Evolutionary conservation across 495 filamentous ascomycete genomes (phyloP).

Genomic region (Lindgomyces ingoldianus): DNA sequence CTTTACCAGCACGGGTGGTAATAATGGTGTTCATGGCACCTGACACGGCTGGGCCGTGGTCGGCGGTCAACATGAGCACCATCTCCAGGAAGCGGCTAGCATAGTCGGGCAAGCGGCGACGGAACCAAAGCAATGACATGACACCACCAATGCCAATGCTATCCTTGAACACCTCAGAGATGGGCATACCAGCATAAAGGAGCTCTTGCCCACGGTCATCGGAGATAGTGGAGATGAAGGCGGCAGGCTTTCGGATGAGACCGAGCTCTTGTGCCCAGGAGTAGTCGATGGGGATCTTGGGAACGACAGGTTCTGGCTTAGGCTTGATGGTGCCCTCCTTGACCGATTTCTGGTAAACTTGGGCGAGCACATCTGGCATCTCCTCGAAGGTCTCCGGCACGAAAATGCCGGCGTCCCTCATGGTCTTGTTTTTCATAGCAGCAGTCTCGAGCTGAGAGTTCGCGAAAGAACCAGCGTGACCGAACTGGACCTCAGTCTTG

Average conservation of each 20-base stretch:
- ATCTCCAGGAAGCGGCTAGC: conserved; percentile 99
- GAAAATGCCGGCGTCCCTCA: conserved; percentile 90
- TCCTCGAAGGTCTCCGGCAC: conserved; percentile 98
- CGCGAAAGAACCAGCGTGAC: conserved; percentile 96
- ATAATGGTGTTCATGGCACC: conserved; percentile 99
- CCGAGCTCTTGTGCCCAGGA: conserved; percentile 99
- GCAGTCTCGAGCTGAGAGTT: conserved; percentile 99
- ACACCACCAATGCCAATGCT: conserved; percentile 99
- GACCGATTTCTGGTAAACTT: conserved; percentile 84
- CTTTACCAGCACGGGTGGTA: conserved; percentile 97
- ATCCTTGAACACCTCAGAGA: conserved; percentile 98
- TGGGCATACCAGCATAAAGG: conserved; percentile 97
- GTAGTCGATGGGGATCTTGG: conserved; percentile 99
- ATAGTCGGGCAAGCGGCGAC: conserved; percentile 91
- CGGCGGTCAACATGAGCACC: conserved; percentile 99
- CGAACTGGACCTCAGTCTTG: conserved; percentile 99
- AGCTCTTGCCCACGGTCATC: conserved; percentile 99
- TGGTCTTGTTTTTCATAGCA: conserved; percentile 90
- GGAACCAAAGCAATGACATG: conserved; percentile 99
- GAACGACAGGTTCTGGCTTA: conserved; percentile 82
- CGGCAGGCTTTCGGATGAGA: conserved; percentile 98
- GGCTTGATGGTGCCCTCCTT: conserved; percentile 80
- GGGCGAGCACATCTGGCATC: conserved; percentile 70
- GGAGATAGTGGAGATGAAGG: conserved; percentile 99
- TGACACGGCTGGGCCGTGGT: conserved; percentile 97